These are phyloP conservation scores for Wakefieldia striispora DNA, from an alignment of 768 basidiomycete genomes.

Conservation along the genomic window DNA sequence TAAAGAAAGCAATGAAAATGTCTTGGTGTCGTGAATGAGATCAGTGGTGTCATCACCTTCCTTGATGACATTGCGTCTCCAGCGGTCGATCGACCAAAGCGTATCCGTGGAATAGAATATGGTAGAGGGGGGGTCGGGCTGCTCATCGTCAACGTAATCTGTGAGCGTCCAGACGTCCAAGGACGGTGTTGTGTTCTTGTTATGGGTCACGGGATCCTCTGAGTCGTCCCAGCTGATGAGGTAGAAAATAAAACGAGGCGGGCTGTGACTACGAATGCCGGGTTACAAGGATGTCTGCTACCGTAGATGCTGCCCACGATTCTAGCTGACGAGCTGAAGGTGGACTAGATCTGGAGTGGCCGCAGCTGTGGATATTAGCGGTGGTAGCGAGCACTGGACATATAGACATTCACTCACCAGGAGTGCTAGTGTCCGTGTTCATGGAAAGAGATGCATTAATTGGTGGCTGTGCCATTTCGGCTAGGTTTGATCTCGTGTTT, in stretches of 20 bases:
- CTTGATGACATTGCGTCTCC: conserved; percentile 19
- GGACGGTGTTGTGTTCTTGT: background rate
- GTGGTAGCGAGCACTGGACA: too few species aligned
- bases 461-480: too few species aligned
- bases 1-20: conserved; percentile 10
- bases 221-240: conserved; percentile 25
- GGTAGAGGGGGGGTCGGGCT: conserved; percentile 27
- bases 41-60: background rate
- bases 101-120: conserved; percentile 21
- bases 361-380: conserved; percentile 10
- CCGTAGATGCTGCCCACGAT: conserved; percentile 2
- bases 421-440: too few species aligned
- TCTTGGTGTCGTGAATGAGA: conserved; percentile 18
- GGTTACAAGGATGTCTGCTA: background rate
- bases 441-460: too few species aligned
- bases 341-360: conserved; percentile 21
- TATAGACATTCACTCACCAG: too few species aligned
- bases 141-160: conserved; percentile 33
- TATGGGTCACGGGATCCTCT: conserved; percentile 27
- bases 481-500: conserved; percentile 2
- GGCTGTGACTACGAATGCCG: conserved; percentile 9
- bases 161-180: background rate
- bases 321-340: conserved; percentile 14
- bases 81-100: conserved; percentile 21
- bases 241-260: conserved; percentile 26